phyloP scores from a whole-genome alignment of 371 early-diverging fungal genomes.

The Zancudomyces culisetae region DNA sequence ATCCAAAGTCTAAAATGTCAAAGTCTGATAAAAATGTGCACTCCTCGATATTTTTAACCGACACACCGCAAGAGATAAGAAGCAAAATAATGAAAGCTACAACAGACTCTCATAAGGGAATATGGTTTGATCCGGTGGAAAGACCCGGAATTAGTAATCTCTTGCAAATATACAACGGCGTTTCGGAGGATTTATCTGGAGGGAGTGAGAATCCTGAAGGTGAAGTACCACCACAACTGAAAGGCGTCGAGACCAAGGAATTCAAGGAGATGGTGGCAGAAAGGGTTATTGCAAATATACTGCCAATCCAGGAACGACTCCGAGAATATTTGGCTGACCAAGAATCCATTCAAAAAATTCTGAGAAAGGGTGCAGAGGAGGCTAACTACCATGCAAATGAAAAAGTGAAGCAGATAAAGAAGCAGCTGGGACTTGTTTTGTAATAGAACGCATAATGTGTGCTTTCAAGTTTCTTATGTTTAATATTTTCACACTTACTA shows the following conservation, averaged over 20 bases:
- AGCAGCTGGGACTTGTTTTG: not conserved
- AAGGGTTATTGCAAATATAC: not conserved
- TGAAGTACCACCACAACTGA: not conserved
- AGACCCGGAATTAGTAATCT: slow-evolving; percentile 78
- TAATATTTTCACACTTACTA: no score
- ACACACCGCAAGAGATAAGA: slow-evolving; percentile 41
- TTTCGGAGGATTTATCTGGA: slow-evolving; percentile 3
- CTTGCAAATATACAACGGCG: slow-evolving; percentile 46
- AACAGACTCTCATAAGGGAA: slow-evolving; percentile 44
- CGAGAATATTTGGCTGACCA: not conserved
- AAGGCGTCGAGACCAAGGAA: not conserved
- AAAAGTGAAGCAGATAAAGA: not conserved
- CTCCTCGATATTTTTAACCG: slow-evolving; percentile 58
- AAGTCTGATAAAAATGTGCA: slow-evolving; percentile 55
- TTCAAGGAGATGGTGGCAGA: not conserved
- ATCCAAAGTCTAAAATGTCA: slow-evolving; percentile 76
- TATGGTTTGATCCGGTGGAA: slow-evolving; percentile 46
- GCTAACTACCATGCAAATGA: not conserved
- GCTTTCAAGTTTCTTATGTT: no score
- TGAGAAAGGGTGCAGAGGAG: not conserved
- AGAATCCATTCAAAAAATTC: not conserved
- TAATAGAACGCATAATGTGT: no score
- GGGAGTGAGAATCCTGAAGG: not conserved
- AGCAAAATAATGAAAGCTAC: slow-evolving; percentile 52
- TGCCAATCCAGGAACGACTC: not conserved